A percentile compares a stretch with the other conserved stretches of the same genome.
Evolutionary conservation across 768 basidiomycete species (phyloP).

Genomic region (Rhodotorula babjevae): DNA sequence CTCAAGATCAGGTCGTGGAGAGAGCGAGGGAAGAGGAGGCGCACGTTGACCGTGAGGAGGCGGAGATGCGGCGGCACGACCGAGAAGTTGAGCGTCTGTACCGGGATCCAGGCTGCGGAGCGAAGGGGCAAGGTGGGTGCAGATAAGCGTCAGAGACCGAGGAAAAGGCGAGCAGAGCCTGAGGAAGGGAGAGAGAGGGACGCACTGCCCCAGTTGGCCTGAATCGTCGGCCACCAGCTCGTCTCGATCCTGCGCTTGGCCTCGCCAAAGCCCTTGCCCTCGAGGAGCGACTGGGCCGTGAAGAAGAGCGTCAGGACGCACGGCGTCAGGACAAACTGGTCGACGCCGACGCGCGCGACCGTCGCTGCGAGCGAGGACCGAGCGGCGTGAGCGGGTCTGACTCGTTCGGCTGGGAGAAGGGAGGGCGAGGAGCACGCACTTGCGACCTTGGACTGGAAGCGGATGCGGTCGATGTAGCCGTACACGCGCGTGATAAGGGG

Average conservation of each 20-base stretch:
- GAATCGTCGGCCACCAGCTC: slow-evolving; percentile 67
- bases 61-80: slow-evolving; percentile 71
- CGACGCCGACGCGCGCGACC: slow-evolving; percentile 61
- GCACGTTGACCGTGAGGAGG: slow-evolving; percentile 64
- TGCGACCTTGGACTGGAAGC: slow-evolving; percentile 50
- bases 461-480: slow-evolving; percentile 63
- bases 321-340: slow-evolving; percentile 74
- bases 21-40: slow-evolving; percentile 54
- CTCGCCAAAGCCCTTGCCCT: slow-evolving; percentile 61
- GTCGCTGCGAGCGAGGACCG: background rate
- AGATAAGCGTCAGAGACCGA: no score
- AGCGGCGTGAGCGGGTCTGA: background rate
- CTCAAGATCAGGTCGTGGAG: slow-evolving; percentile 42
- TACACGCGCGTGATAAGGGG: slow-evolving; percentile 81
- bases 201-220: slow-evolving; percentile 68
- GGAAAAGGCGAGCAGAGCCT: slow-evolving; percentile 44
- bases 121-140: no score
- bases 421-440: background rate
- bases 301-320: slow-evolving; percentile 61
- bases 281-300: slow-evolving; percentile 70
- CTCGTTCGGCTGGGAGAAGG: no score
- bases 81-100: slow-evolving; percentile 67
- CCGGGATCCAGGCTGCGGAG: slow-evolving; percentile 21
- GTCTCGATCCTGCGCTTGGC: slow-evolving; percentile 56
- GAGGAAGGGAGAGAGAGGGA: slow-evolving; percentile 46